Evolutionary conservation across 805 yeast species (phyloP).

Genomic region (Scheffersomyces stipitis): DNA sequence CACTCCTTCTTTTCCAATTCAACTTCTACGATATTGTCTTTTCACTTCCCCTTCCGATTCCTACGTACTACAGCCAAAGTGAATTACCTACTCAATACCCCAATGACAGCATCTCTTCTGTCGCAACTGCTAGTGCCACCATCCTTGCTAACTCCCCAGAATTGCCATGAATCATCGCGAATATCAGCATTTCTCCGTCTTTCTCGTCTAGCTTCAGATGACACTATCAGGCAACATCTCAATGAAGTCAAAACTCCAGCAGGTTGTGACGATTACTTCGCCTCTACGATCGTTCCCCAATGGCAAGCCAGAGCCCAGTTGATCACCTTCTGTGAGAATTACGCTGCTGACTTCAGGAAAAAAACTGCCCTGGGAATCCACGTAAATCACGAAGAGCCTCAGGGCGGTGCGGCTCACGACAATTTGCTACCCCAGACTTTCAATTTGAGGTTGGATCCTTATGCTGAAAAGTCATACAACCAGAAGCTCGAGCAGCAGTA

Average conservation of each 20-base stretch:
- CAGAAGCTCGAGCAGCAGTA: constrained; percentile 21
- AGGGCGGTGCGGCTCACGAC: background rate
- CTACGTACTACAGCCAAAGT: too few relatives aligned
- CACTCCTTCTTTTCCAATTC: background rate
- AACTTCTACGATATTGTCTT: too few relatives aligned
- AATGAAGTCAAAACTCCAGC: constrained; percentile 23
- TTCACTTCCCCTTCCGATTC: too few relatives aligned
- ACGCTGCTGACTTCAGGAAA: constrained; percentile 23
- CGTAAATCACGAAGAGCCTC: too few relatives aligned
- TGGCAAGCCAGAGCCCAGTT: constrained; percentile 34
- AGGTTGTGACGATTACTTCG: constrained; percentile 31
- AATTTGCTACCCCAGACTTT: constrained; percentile 11
- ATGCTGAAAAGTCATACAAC: constrained; percentile 28
- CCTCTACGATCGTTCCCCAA: constrained; percentile 28
- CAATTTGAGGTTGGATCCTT: constrained; percentile 40
- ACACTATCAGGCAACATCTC: constrained; percentile 36
- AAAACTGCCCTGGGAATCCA: constrained; percentile 2
- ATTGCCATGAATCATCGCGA: constrained; percentile 33
- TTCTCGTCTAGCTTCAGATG: constrained; percentile 43
- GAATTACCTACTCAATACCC: background rate
- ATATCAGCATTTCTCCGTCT: constrained; percentile 37
- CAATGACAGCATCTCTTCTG: too few relatives aligned
- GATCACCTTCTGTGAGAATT: constrained; percentile 30
- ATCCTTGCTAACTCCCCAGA: constrained; percentile 25
- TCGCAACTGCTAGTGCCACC: constrained; percentile 3